Percentiles rank a stretch among this genome's conserved stretches.
Conservation (phyloP, 352 stramenopile genomes). For the Pythium brassicae region DNA sequence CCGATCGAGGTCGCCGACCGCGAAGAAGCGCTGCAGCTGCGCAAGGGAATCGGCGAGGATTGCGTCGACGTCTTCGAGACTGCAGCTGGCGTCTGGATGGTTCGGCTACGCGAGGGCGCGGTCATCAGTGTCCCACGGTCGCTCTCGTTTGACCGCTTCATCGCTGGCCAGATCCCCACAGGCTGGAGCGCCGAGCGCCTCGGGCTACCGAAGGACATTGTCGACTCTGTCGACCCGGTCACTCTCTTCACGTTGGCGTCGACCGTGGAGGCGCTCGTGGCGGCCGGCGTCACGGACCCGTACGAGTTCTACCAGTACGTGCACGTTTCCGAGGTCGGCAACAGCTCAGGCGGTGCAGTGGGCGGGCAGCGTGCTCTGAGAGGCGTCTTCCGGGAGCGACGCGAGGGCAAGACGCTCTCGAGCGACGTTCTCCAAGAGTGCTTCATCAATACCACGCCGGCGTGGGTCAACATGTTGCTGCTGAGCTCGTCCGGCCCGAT, state of each 20-base stretch:
- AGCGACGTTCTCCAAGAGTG: slow-evolving; percentile 80
- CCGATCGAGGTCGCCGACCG: slow-evolving; percentile 80
- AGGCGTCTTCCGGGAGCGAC: slow-evolving; percentile 69
- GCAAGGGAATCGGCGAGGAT: slow-evolving; percentile 71
- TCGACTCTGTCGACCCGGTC: slow-evolving; percentile 71
- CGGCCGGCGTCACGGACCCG: slow-evolving; percentile 76
- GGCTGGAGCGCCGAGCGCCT: slow-evolving; percentile 82
- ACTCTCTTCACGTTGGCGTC: slow-evolving; percentile 74
- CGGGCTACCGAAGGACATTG: slow-evolving; percentile 78
- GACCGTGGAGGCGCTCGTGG: slow-evolving; percentile 80
- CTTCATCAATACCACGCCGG: slow-evolving; percentile 88
- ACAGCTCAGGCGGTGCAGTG: slow-evolving; percentile 81
- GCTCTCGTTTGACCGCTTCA: slow-evolving; percentile 79
- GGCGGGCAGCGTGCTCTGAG: slow-evolving; percentile 77
- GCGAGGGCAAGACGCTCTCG: slow-evolving; percentile 64
- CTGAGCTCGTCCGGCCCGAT: slow-evolving; percentile 85
- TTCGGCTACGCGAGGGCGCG: slow-evolving; percentile 73
- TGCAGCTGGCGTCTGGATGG: slow-evolving; percentile 72
- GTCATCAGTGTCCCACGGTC: slow-evolving; percentile 81
- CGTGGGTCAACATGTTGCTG: slow-evolving; percentile 89
- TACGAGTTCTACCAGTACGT: slow-evolving; percentile 92
- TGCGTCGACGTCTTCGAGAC: slow-evolving; percentile 82
- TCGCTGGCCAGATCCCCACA: slow-evolving; percentile 86
- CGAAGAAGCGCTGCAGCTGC: slow-evolving; percentile 83
- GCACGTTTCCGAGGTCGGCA: slow-evolving; percentile 84